phyloP scores from a whole-genome alignment of 768 basidiomycete genomes.

The Leccinum obscurum region DNA sequence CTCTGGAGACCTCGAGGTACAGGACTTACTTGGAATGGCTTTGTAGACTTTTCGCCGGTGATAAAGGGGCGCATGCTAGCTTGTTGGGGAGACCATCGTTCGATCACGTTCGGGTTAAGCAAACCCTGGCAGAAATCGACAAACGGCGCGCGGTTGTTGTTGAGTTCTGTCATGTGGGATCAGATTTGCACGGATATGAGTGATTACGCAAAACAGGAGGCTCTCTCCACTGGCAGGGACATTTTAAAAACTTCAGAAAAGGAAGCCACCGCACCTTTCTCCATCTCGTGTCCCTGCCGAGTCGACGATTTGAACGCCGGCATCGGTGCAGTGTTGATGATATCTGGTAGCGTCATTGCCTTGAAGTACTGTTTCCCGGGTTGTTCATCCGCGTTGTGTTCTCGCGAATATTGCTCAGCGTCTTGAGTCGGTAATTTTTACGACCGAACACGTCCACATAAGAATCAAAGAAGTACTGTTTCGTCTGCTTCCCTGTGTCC shows the following conservation, averaged over 20 bases:
- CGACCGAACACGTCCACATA: conserved; percentile 72
- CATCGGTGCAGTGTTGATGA: conserved; percentile 95
- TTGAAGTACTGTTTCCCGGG: conserved; percentile 99
- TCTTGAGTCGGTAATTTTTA: conserved; percentile 86
- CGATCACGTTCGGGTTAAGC: conserved; percentile 90
- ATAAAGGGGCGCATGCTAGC: conserved; percentile 96
- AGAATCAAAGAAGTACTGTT: conserved; percentile 83
- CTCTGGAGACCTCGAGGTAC: not conserved
- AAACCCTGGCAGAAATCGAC: conserved; percentile 97
- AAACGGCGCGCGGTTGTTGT: conserved; percentile 83
- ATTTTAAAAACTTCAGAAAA: not conserved
- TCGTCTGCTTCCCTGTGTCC: conserved; percentile 93
- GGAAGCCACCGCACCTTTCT: conserved; percentile 65
- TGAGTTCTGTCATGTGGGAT: conserved; percentile 65
- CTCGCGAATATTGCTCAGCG: conserved; percentile 90
- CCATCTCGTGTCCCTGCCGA: conserved; percentile 77
- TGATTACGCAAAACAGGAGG: conserved; percentile 10
- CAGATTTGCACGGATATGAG: conserved; percentile 17
- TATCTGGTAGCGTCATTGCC: conserved; percentile 89
- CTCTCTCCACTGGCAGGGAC: not conserved
- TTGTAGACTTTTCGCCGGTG: conserved; percentile 93
- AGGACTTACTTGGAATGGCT: conserved; percentile 72
- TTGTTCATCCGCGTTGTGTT: conserved; percentile 94
- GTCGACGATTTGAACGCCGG: conserved; percentile 74
- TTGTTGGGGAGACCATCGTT: conserved; percentile 97